Evolutionary conservation across 2,329 filamentous ascomycete species (phyloP).

Genomic region (Fusarium xylarioides): DNA sequence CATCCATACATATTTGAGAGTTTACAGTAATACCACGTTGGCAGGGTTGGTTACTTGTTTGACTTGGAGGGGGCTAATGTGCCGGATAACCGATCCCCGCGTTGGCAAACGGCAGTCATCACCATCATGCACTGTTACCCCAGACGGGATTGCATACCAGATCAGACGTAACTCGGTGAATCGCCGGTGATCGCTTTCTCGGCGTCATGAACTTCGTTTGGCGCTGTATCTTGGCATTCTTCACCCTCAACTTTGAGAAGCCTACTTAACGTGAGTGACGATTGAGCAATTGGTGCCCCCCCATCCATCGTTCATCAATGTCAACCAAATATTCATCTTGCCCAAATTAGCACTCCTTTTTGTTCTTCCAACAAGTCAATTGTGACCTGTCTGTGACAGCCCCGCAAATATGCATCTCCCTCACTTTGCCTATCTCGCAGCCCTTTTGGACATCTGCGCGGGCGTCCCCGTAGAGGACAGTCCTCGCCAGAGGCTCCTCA

Average conservation of each 20-base stretch:
- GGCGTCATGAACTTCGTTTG: constrained; percentile 12
- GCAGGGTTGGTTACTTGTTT: not conserved
- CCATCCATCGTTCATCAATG: not conserved
- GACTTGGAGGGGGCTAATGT: constrained; percentile 10
- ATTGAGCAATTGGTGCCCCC: not conserved
- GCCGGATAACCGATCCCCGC: constrained; percentile 34
- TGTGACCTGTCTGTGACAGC: not conserved
- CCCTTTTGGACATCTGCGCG: constrained; percentile 24
- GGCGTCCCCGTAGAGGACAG: constrained; percentile 54
- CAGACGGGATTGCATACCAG: constrained; percentile 11
- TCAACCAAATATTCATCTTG: not conserved
- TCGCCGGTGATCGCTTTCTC: constrained; percentile 28
- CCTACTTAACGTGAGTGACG: constrained; percentile 11
- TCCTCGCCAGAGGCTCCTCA: constrained; percentile 63
- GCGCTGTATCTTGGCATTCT: constrained; percentile 1
- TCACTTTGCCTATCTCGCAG: constrained; percentile 21
- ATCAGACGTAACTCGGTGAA: constrained; percentile 28
- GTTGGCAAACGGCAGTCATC: constrained; percentile 11
- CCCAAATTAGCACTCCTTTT: not conserved
- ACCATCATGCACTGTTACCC: constrained; percentile 10
- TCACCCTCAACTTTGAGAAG: not conserved
- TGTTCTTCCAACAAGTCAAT: not conserved
- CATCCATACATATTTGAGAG: not conserved
- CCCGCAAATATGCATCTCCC: constrained; percentile 26
- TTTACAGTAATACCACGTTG: not conserved